Evolutionary conservation across 768 basidiomycete genomes (phyloP).

Genomic region (Zangia roseola): DNA sequence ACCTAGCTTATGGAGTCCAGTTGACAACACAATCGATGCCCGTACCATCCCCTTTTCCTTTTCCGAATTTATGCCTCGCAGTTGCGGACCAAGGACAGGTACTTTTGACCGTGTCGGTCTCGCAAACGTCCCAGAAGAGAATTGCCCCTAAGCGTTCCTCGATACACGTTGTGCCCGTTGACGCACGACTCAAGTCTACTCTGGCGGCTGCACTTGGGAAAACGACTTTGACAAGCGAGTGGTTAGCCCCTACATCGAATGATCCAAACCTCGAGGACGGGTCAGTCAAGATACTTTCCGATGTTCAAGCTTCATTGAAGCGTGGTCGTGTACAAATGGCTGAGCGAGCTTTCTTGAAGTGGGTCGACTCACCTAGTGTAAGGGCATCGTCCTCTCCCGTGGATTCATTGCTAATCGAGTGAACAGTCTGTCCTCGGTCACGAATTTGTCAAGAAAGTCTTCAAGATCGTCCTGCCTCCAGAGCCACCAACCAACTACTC

Average conservation of each 20-base stretch:
- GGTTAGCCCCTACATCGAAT: slow-evolving; percentile 36
- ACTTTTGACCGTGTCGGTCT: slow-evolving; percentile 49
- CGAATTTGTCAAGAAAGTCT: slow-evolving; percentile 58
- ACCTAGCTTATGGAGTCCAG: slow-evolving; percentile 64
- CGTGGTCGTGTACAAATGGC: slow-evolving; percentile 49
- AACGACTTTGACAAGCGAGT: slow-evolving; percentile 41
- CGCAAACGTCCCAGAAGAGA: slow-evolving; percentile 9
- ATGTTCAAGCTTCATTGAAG: slow-evolving; percentile 41
- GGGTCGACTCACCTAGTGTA: slow-evolving; percentile 44
- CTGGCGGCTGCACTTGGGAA: slow-evolving; percentile 65
- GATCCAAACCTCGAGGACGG: slow-evolving; percentile 12
- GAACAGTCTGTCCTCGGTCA: slow-evolving; percentile 34
- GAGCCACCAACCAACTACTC: slow-evolving; percentile 34
- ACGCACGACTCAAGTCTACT: slow-evolving; percentile 52
- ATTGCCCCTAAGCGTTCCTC: slow-evolving; percentile 41
- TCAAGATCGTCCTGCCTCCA: slow-evolving; percentile 50
- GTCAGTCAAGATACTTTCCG: slow-evolving; percentile 34
- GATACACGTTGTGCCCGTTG: slow-evolving; percentile 59
- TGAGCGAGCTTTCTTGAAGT: slow-evolving; percentile 59
- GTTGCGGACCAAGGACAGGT: slow-evolving; percentile 46
- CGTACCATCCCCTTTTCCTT: slow-evolving; percentile 43
- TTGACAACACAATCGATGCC: slow-evolving; percentile 53
- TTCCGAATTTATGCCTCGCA: slow-evolving; percentile 28
- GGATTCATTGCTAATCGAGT: slow-evolving; percentile 1
- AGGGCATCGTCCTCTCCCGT: neutral